Evolutionary conservation across 225 moss, liverwort and hornwort species (phyloP), one percentile per base, ranked within the genome.

Genomic region (Anthoceros angustus): DNA sequence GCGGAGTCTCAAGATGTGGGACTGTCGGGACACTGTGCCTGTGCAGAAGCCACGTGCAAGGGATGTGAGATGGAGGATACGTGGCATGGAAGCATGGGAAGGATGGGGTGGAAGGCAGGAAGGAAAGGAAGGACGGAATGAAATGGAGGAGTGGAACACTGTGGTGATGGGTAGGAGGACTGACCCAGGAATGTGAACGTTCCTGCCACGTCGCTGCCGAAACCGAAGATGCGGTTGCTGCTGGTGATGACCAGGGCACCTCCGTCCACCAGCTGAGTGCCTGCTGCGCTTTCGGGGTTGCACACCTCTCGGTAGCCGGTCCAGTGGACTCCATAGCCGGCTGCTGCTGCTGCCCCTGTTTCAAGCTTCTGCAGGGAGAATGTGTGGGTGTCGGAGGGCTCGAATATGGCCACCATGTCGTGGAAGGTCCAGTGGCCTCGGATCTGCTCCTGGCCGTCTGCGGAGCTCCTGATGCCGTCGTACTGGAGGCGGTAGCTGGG

Each of bases 231-330:
- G 55, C 55, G 55, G 55, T 55, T 18, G n/a, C n/a, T 55, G n/a
- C n/a, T 18, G 7, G 8, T 20, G 16, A 55, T 7, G 0, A 55
- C 55, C 8, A 55, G 55, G 16, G 55, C 55, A 6, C 55, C 55
- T 7, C 55, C 55, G 55, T 55, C 55, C 55, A 55, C 46, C 46
- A 48, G 14, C n/a, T 7, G 16, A 55, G 16, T 23, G n/a, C 8
- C n/a, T 18, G 55, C 14, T 55, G n/a, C 55, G 55, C 55, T 20
- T 18, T 12, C 14, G n/a, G 7, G 8, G 55, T 23, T 20, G 55
- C 55, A 18, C 55, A 55, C n/a, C 55, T 55, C 55, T 8, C 55
- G 55, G 55, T 55, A 15, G n/a, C 55, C 55, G 16, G 55, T 55
- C 55, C 55, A 55, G 55, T 55, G 55, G n/a, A 5, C n/a, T 8